Conservation (phyloP, 306 rosid genomes). For the Vigna mungo region DNA sequence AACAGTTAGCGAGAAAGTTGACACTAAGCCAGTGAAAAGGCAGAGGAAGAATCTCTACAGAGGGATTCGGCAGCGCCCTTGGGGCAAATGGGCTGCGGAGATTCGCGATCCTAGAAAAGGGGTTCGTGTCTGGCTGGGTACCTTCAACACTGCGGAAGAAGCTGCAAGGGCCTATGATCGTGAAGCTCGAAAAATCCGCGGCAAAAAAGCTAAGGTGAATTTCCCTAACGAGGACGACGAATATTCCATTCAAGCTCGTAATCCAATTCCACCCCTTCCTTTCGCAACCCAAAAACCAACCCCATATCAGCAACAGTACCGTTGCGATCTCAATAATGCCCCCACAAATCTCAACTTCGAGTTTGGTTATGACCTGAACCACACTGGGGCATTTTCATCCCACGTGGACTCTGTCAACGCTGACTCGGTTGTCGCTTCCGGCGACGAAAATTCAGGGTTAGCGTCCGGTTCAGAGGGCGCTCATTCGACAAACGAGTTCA, state of each 20-base stretch:
- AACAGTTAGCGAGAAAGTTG: constrained; percentile 54
- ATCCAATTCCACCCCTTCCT: constrained; percentile 14
- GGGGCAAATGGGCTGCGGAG: constrained; percentile 99
- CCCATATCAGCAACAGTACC: constrained; percentile 31
- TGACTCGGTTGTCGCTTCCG: constrained; percentile 39
- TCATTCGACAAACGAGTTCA: constrained; percentile 41
- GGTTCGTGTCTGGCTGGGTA: constrained; percentile 94
- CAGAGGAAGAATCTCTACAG: constrained; percentile 89
- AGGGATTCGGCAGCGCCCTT: constrained; percentile 94
- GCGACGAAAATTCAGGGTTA: constrained; percentile 42
- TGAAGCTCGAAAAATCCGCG: constrained; percentile 89
- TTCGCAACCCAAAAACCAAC: constrained; percentile 25
- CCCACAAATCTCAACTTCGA: constrained; percentile 51
- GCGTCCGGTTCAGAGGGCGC: constrained; percentile 48
- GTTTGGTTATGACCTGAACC: constrained; percentile 68
- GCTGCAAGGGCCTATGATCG: constrained; percentile 95
- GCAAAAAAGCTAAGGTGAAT: constrained; percentile 90
- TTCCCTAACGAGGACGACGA: constrained; percentile 77
- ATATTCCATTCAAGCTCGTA: constrained; percentile 38
- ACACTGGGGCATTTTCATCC: constrained; percentile 41
- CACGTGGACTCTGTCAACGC: constrained; percentile 31
- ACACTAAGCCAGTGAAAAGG: constrained; percentile 66
- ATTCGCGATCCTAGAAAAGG: constrained; percentile 96
- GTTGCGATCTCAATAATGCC: not conserved
- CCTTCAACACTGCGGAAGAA: constrained; percentile 91